phyloP scores from a whole-genome alignment of 1,284 basidiomycete genomes.

The Mycosarcoma maydis region DNA sequence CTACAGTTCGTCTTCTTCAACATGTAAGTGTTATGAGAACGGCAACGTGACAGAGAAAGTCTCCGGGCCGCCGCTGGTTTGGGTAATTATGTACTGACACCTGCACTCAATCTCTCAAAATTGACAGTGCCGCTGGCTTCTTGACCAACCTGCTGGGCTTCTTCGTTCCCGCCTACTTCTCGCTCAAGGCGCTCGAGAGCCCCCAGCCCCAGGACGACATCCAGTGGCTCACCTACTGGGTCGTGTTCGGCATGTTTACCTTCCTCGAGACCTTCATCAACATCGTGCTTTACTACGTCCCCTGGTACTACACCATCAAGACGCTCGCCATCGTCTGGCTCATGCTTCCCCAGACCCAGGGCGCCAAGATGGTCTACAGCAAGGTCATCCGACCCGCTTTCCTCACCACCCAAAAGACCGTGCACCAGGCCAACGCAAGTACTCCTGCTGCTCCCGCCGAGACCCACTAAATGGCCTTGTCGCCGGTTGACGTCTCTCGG shows the following conservation, averaged over 20 bases:
- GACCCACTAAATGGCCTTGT: conserved; percentile 34
- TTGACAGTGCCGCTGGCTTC: conserved; percentile 63
- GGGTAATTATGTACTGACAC: no score
- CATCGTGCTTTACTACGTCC: conserved; percentile 73
- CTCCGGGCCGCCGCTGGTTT: no score
- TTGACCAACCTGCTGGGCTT: conserved; percentile 66
- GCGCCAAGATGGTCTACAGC: conserved; percentile 66
- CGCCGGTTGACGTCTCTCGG: not conserved
- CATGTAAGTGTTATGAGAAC: conserved; percentile 64
- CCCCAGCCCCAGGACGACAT: conserved; percentile 66
- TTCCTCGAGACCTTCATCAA: conserved; percentile 65
- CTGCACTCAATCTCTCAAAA: not conserved
- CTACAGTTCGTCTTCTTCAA: conserved; percentile 69
- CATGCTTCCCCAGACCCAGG: conserved; percentile 82
- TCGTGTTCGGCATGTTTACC: conserved; percentile 66
- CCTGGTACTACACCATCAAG: conserved; percentile 85
- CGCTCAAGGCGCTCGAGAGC: conserved; percentile 64
- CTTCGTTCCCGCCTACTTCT: conserved; percentile 67
- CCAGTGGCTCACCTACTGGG: conserved; percentile 68
- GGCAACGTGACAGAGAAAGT: not conserved
- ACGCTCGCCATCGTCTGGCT: conserved; percentile 86
- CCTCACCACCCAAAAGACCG: conserved; percentile 46
- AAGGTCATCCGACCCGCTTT: conserved; percentile 63
- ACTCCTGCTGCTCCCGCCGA: conserved; percentile 46
- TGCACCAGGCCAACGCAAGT: conserved; percentile 47